These are phyloP conservation scores for Punica granatum DNA, from an alignment of 345 rosid genomes.

Conservation along the genomic window DNA sequence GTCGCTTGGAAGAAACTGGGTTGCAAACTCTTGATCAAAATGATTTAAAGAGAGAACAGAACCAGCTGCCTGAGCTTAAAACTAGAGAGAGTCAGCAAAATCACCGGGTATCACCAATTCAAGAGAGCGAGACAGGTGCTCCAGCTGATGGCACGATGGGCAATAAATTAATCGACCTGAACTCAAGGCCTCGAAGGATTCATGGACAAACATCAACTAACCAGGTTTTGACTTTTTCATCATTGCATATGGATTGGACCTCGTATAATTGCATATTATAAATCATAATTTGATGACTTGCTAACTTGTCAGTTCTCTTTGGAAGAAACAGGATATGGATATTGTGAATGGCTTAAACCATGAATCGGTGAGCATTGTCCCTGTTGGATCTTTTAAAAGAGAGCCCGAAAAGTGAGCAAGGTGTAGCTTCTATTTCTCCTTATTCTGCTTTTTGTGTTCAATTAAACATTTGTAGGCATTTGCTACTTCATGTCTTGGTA, in stretches of 20 bases:
- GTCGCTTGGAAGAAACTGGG: neutral
- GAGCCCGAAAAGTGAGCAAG: constrained; percentile 55
- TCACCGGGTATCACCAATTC: constrained; percentile 23
- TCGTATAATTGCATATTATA: constrained; percentile 7
- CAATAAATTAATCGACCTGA: constrained; percentile 56
- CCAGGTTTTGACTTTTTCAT: constrained; percentile 29
- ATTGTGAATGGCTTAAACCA: constrained; percentile 38
- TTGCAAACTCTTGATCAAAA: constrained; percentile 11
- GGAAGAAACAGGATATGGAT: constrained; percentile 41
- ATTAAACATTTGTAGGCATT: neutral
- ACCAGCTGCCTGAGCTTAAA: constrained; percentile 11
- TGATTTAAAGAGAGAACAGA: constrained; percentile 18
- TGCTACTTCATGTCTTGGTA: neutral
- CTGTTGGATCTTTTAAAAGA: constrained; percentile 50
- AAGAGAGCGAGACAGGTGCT: constrained; percentile 25
- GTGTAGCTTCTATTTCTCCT: constrained; percentile 17
- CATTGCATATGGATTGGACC: neutral
- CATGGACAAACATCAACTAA: constrained; percentile 47
- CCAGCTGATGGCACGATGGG: constrained; percentile 23
- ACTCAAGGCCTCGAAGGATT: constrained; percentile 49
- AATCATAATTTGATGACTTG: neutral
- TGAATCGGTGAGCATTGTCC: constrained; percentile 48
- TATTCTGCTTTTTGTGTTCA: neutral
- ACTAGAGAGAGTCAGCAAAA: constrained; percentile 29
- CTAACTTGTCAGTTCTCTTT: neutral